Evolutionary conservation across 2,329 filamentous ascomycete species (phyloP).

Genomic region (Rutstroemia sp.): DNA sequence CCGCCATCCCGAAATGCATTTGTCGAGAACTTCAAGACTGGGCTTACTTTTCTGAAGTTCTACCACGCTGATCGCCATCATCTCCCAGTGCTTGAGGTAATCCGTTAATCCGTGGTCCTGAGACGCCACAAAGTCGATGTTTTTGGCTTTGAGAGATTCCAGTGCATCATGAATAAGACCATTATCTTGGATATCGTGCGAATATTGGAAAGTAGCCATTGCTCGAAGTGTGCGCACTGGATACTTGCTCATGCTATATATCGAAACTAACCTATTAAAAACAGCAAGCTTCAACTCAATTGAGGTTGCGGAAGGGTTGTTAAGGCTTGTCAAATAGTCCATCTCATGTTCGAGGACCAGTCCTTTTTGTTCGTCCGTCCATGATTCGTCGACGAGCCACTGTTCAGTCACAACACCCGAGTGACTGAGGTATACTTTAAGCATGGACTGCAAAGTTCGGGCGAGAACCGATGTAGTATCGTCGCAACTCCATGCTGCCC

Average conservation of each 20-base stretch:
- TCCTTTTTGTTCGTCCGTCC: conserved; percentile 43
- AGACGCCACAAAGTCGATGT: conserved; percentile 14
- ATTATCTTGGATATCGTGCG: background rate
- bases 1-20: conserved; percentile 25
- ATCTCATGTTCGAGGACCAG: conserved; percentile 56
- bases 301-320: conserved; percentile 10
- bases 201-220: conserved; percentile 19
- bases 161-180: conserved; percentile 17
- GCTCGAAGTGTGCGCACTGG: conserved; percentile 28
- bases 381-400: conserved; percentile 17
- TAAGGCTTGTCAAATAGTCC: conserved; percentile 33
- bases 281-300: conserved; percentile 17
- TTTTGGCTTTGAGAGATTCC: background rate
- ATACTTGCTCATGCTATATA: conserved; percentile 24
- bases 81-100: conserved; percentile 22
- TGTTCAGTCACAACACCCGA: conserved; percentile 49
- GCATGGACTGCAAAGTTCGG: conserved; percentile 50
- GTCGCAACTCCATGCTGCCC: conserved; percentile 44
- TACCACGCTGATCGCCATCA: conserved; percentile 18
- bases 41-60: conserved; percentile 25
- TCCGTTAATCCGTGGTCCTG: conserved; percentile 20
- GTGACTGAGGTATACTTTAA: conserved; percentile 51
- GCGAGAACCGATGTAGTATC: conserved; percentile 47
- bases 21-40: conserved; percentile 18
- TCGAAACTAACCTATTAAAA: conserved; percentile 18